phyloP scores from a whole-genome alignment of 352 stramenopile species.

The Thalassiosira livingstoniorum region DNA sequence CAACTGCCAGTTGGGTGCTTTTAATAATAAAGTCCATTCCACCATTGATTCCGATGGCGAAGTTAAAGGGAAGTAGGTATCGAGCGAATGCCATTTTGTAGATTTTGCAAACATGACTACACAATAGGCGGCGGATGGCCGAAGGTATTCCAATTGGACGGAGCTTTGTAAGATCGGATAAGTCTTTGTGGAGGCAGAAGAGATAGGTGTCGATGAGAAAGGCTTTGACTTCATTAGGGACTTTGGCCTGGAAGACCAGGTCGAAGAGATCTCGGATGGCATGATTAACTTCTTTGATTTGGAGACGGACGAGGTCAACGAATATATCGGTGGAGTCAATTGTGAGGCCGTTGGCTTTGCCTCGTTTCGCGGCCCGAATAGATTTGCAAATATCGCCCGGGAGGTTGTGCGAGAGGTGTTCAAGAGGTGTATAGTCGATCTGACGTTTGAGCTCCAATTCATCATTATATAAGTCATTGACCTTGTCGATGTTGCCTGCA shows the following conservation, averaged over 20 bases:
- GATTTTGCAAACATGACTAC: not conserved
- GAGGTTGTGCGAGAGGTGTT: not conserved
- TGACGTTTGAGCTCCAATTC: too few species aligned
- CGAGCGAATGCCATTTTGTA: not conserved
- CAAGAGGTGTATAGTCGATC: too few species aligned
- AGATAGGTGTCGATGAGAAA: constrained; percentile 47
- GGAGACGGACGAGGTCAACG: constrained; percentile 24
- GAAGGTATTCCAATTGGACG: constrained; percentile 44
- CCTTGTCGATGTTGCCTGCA: not conserved
- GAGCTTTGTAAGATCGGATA: constrained; percentile 25
- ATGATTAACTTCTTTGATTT: constrained; percentile 6
- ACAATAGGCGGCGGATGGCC: constrained; percentile 31
- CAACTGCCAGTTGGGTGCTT: not conserved
- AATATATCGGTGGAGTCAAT: constrained; percentile 35
- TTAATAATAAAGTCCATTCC: not conserved
- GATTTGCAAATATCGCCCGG: constrained; percentile 37
- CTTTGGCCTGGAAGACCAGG: constrained; percentile 3
- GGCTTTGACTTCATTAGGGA: not conserved
- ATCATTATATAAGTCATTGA: not conserved
- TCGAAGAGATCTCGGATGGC: constrained; percentile 21
- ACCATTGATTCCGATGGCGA: not conserved
- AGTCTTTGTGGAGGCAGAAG: constrained; percentile 48
- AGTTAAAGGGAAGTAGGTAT: not conserved
- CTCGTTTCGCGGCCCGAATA: constrained; percentile 6
- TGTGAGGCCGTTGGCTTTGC: constrained; percentile 25